Conservation (phyloP, 371 early-diverging fungal species). For the Vairimorpha necatrix region DNA sequence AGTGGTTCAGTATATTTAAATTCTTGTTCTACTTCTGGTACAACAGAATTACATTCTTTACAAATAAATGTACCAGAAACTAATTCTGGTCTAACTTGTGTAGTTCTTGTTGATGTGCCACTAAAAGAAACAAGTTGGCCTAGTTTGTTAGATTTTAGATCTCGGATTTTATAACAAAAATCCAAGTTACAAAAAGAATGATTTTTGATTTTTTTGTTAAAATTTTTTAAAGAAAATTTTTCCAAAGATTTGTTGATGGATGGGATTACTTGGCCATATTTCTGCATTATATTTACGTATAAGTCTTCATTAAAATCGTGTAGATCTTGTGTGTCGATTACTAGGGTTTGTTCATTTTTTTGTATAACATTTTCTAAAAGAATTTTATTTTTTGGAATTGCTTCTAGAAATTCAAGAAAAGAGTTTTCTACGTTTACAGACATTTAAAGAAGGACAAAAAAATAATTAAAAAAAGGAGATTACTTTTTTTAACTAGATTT, state of each 20-base stretch:
- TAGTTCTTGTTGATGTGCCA: conserved; percentile 93
- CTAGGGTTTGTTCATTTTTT: conserved; percentile 6
- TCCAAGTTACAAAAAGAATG: conserved; percentile 44
- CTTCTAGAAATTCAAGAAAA: conserved; percentile 26
- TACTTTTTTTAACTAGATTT: no score
- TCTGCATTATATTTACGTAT: conserved; percentile 9
- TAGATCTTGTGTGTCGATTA: conserved; percentile 22
- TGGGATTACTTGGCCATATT: conserved; percentile 7
- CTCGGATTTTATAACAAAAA: conserved; percentile 67
- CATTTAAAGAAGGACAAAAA: conserved; percentile 16
- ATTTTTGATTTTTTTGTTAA: conserved; percentile 27
- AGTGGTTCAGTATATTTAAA: conserved; percentile 92
- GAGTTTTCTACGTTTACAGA: conserved; percentile 17
- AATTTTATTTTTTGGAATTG: not conserved
- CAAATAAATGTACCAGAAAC: conserved; percentile 83
- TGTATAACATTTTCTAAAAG: conserved; percentile 21
- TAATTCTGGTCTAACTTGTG: conserved; percentile 93
- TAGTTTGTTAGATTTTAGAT: conserved; percentile 75
- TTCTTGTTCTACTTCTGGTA: conserved; percentile 81
- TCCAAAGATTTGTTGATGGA: conserved; percentile 22
- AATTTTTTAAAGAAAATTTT: conserved; percentile 15
- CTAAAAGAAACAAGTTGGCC: conserved; percentile 78
- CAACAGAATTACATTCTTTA: conserved; percentile 74
- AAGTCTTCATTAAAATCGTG: conserved; percentile 3
- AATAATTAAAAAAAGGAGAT: not conserved